Evolutionary conservation across 2,329 filamentous ascomycete species (phyloP).

Genomic region (Diplodia intermedia): DNA sequence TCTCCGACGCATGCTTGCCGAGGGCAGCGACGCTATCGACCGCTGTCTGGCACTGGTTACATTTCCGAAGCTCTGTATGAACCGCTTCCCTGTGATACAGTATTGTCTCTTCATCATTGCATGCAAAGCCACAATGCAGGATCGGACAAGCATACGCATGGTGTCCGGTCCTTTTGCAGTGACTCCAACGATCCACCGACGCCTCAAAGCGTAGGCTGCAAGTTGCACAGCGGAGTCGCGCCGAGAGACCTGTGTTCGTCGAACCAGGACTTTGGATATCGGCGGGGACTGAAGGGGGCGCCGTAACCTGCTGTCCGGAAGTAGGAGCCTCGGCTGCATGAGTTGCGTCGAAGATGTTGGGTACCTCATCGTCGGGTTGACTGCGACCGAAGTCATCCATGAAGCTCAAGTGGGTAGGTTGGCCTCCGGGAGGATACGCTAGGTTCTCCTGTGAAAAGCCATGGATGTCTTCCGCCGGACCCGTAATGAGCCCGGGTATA

Average conservation of each 20-base stretch:
- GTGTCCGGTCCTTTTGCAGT: no score
- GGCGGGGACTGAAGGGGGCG: no score
- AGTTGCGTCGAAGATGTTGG: no score
- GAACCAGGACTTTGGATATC: neutral
- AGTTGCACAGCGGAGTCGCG: no score
- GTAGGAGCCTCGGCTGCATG: no score
- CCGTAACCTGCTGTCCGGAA: neutral
- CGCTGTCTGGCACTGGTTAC: constrained; percentile 28
- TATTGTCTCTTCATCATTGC: no score
- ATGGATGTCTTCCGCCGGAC: neutral
- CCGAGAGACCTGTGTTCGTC: no score
- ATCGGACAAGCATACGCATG: no score
- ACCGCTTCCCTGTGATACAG: no score
- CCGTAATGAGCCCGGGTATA: neutral
- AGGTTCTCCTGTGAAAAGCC: neutral
- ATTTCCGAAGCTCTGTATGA: constrained; percentile 4
- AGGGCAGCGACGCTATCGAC: neutral
- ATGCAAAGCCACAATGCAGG: no score
- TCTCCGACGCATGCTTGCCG: constrained; percentile 21
- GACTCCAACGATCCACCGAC: no score
- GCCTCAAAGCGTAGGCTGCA: no score
- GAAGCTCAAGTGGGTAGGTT: neutral
- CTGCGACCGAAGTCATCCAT: neutral
- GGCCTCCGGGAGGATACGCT: neutral
- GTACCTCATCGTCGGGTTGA: neutral